Conservation (phyloP, 345 rosid species). For the Salix suchowensis region DNA sequence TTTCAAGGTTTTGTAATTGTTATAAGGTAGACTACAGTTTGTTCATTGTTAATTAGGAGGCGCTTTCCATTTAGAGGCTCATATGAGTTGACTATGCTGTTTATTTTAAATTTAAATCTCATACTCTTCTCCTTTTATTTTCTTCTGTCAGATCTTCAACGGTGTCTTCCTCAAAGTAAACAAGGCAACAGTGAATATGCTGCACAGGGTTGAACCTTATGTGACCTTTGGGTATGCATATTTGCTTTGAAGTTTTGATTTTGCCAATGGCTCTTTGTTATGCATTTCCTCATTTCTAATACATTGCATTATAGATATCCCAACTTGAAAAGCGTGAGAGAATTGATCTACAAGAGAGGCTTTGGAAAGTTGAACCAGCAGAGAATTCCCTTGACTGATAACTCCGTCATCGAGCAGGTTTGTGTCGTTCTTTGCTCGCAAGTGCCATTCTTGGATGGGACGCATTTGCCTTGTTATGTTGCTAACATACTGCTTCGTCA, state of each 20-base stretch:
- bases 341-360: constrained; percentile 85
- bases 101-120: background rate
- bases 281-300: background rate
- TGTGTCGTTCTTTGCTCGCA: background rate
- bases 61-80: background rate
- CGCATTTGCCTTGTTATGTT: background rate
- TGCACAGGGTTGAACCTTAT: constrained; percentile 88
- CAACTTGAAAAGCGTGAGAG: constrained; percentile 83
- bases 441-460: background rate
- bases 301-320: constrained; percentile 52
- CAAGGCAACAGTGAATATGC: constrained; percentile 90
- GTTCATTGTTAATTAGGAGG: background rate
- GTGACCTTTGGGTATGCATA: constrained; percentile 75
- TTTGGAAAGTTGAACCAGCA: constrained; percentile 80
- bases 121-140: background rate
- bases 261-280: background rate
- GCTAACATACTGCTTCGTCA: background rate
- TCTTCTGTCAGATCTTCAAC: constrained; percentile 62
- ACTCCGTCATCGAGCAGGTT: constrained; percentile 75
- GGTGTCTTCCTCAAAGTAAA: constrained; percentile 91
- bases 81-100: background rate
- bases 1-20: background rate
- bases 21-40: background rate
- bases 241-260: background rate
- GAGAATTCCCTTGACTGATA: constrained; percentile 73